Conservation (phyloP, 2,329 filamentous ascomycete genomes). For the Claviceps fusiformis region DNA sequence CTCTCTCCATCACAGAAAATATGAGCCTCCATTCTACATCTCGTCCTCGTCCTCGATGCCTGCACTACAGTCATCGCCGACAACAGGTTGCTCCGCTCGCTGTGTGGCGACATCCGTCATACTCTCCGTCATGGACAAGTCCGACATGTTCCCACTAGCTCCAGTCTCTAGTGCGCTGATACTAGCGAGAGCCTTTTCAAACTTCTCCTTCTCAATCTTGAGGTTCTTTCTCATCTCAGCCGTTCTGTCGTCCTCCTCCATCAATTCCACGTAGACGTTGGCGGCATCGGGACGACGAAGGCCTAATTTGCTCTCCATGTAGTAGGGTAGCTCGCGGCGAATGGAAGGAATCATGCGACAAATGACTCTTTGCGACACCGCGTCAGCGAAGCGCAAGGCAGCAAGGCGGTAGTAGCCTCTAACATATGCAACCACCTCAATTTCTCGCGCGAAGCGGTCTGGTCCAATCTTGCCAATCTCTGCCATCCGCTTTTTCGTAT, state of each 20-base stretch:
- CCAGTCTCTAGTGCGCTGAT: constrained; percentile 30
- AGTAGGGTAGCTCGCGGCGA: constrained; percentile 23
- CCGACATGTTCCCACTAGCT: constrained; percentile 6
- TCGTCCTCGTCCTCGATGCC: constrained; percentile 1
- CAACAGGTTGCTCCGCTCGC: constrained; percentile 2
- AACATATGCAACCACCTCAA: constrained; percentile 49
- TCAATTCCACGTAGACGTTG: constrained; percentile 26
- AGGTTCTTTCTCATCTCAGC: constrained; percentile 27
- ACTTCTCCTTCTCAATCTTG: constrained; percentile 31
- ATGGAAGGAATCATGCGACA: constrained; percentile 35
- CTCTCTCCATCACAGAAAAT: not conserved
- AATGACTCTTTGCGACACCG: constrained; percentile 31
- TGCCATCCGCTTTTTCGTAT: constrained; percentile 26
- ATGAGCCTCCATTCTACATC: not conserved
- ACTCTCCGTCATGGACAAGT: constrained; percentile 1
- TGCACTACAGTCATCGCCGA: not conserved
- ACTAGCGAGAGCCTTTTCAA: constrained; percentile 30
- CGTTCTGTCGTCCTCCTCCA: constrained; percentile 34
- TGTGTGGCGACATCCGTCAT: constrained; percentile 10
- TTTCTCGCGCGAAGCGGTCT: constrained; percentile 46
- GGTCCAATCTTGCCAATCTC: constrained; percentile 35
- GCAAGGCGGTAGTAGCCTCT: constrained; percentile 59
- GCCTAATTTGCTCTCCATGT: constrained; percentile 31
- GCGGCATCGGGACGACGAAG: constrained; percentile 18
- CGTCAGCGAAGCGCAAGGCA: constrained; percentile 49